Evolutionary conservation across 208 protist species (phyloP).

Genomic region (Tritrichomonas musculus): DNA sequence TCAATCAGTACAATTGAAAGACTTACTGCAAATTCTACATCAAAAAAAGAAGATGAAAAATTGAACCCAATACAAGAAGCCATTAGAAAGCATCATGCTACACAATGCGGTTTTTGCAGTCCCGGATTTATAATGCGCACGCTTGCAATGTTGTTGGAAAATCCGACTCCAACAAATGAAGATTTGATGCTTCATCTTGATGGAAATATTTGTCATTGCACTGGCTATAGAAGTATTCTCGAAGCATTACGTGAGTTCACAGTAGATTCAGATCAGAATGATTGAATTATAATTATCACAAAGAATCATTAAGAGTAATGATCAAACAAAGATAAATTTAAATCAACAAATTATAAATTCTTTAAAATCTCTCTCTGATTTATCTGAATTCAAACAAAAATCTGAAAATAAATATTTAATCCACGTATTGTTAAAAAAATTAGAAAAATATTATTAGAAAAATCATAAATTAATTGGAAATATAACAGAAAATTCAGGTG

Average conservation of each 20-base stretch:
- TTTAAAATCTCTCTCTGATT: no score
- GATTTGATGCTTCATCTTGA: slow-evolving; percentile 46
- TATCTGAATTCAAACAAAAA: no score
- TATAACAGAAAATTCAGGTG: no score
- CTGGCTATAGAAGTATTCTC: slow-evolving; percentile 47
- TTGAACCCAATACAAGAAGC: slow-evolving; percentile 42
- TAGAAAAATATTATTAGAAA: no score
- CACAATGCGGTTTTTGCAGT: slow-evolving; percentile 49
- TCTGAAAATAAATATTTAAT: no score
- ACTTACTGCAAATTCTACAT: slow-evolving; percentile 22
- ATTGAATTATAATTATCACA: not conserved
- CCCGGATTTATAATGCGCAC: slow-evolving; percentile 48
- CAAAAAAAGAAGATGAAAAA: not conserved
- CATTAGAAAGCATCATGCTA: slow-evolving; percentile 39
- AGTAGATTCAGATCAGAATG: not conserved
- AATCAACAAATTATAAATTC: no score
- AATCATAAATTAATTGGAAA: no score
- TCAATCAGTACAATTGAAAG: slow-evolving; percentile 47
- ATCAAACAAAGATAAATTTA: no score
- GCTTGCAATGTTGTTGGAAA: slow-evolving; percentile 37
- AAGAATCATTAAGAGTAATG: no score
- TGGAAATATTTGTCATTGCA: slow-evolving; percentile 52
- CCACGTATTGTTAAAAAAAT: no score
- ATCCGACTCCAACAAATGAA: slow-evolving; percentile 39
- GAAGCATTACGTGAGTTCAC: slow-evolving; percentile 11